Conservation (phyloP, 2,329 filamentous ascomycete species). For the Chaetomiaceae sp. region DNA sequence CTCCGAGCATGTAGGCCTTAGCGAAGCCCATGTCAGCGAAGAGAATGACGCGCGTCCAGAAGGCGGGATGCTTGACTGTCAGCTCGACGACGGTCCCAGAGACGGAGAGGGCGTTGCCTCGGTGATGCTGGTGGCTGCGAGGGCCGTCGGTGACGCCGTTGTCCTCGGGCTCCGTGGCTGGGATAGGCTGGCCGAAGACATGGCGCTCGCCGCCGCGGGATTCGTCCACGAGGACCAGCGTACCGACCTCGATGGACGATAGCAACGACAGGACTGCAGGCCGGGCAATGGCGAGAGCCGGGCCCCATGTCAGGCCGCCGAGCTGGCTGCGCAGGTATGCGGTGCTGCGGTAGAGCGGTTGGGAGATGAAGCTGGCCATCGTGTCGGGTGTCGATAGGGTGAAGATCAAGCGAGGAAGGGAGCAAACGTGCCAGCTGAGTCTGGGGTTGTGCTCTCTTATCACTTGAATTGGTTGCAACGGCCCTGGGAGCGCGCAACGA, state of each 20-base stretch:
- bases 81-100: slow-evolving; percentile 32
- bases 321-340: slow-evolving; percentile 38
- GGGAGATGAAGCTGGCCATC: not conserved
- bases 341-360: slow-evolving; percentile 30
- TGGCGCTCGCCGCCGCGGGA: slow-evolving; percentile 33
- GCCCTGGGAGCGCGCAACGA: no score
- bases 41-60: slow-evolving; percentile 63
- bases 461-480: no score
- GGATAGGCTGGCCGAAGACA: slow-evolving; percentile 33
- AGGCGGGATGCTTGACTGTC: slow-evolving; percentile 27
- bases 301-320: slow-evolving; percentile 42
- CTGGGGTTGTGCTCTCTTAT: no score
- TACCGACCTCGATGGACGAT: slow-evolving; percentile 42
- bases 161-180: slow-evolving; percentile 30
- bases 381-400: no score
- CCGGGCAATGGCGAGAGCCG: slow-evolving; percentile 41
- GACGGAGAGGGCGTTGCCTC: slow-evolving; percentile 21
- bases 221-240: slow-evolving; percentile 43
- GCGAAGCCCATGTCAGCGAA: slow-evolving; percentile 73
- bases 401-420: no score
- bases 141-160: no score
- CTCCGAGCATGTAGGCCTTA: slow-evolving; percentile 66
- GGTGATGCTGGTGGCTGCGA: no score
- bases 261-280: slow-evolving; percentile 40
- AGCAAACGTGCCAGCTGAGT: no score